A percentile compares a stretch with the other conserved stretches of the same genome.
Evolutionary conservation across 208 protist species (phyloP).

Genomic region (Crithidia fasciculata): DNA sequence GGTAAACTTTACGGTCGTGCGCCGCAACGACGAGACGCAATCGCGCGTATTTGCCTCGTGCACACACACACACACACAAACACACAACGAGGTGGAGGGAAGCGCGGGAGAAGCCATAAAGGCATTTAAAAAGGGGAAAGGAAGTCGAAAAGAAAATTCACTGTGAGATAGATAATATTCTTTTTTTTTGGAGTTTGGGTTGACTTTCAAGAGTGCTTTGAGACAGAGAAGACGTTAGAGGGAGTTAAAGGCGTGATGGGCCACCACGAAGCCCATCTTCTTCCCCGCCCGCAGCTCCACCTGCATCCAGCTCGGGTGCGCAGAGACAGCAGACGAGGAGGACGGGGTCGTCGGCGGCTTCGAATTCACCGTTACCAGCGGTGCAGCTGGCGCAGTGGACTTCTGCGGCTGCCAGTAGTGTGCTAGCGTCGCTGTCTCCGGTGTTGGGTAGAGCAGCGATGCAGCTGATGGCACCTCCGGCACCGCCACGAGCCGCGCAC

Average conservation of each 20-base stretch:
- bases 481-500: slow-evolving; percentile 22
- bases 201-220: not conserved
- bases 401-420: slow-evolving; percentile 14
- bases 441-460: slow-evolving; percentile 23
- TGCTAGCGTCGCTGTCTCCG: not conserved
- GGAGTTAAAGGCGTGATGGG: slow-evolving; percentile 17
- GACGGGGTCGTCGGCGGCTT: not conserved
- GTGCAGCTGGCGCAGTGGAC: not conserved
- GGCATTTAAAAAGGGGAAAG: too few species aligned
- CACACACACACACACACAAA: too few species aligned
- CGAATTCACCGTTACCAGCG: not conserved
- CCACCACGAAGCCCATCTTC: slow-evolving; percentile 20
- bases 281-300: slow-evolving; percentile 9
- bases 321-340: not conserved
- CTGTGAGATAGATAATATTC: not conserved
- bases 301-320: slow-evolving; percentile 8
- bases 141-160: too few species aligned
- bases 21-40: too few species aligned
- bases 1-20: too few species aligned
- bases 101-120: too few species aligned
- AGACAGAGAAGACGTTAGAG: not conserved
- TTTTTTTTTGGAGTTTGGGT: not conserved
- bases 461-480: not conserved
- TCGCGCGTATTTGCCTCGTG: too few species aligned
- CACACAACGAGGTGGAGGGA: too few species aligned